Base-by-base conservation (phyloP, 2,329 filamentous ascomycete genomes). In the Pseudopyrenochaeta lycopersici region DNA sequence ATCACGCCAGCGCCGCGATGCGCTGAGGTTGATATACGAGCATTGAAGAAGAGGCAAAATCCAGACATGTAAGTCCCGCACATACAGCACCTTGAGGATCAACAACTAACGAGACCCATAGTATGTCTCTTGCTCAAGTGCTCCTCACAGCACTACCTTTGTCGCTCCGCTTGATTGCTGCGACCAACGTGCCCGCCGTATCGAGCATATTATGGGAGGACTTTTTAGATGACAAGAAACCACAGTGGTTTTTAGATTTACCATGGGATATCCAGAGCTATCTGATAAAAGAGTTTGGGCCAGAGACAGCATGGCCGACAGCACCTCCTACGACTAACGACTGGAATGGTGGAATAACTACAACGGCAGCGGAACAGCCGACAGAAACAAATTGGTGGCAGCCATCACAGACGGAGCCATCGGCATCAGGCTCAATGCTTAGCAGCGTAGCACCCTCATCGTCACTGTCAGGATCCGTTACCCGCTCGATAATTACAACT, bases 61-160 rank as follows among this genome's bases (percentile, higher is more conserved):
- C 67, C 66, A 29, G 65, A 75, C 67, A 62, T 70, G 72, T 75
- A 64, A 54, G 71, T 66, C 7, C 31, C 39, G 10, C 18, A 32
- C 1, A 18, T 39, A 40, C 14, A 23, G 31, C 15, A 12, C 11
- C 10, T n/a, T 23, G 9, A 2, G 14, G 29, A 18, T 9, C 14
- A 29, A 31, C 17, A 14, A 52, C 56, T 67, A 44, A 67, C 45
- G 5, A 12, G 33, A n/a, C 21, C 10, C 23, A 7, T 44, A 75
- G 71, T 20, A 52, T 72, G n/a, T 71, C 71, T 3, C 60, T 76
- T 49, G 71, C 69, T 41, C 50, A 68, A 46, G 57, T 75, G 21
- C 66, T 76, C 20, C 62, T 75, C 11, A 76, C 71, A 15, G 73
- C 72, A 33, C 57, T 76, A 5, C 73, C 73, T 17, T 61, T 63